phyloP scores from a whole-genome alignment of 805 yeast genomes.

The Phaffomyces antillensis region DNA sequence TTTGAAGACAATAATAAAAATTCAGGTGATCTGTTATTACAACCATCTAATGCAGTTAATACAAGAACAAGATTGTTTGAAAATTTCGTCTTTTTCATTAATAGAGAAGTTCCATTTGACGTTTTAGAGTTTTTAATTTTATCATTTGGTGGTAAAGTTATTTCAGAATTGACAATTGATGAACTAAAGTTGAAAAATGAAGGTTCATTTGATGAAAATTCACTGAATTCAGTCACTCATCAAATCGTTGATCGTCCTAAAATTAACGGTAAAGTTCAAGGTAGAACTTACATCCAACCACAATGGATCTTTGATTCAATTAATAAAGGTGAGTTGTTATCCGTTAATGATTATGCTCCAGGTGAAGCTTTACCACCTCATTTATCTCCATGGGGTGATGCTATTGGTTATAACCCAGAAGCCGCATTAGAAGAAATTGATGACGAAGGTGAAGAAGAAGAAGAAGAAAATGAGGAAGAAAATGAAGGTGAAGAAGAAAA shows the following conservation, averaged over 20 bases:
- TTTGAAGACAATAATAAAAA: constrained; percentile 60
- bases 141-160: constrained; percentile 78
- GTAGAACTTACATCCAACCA: constrained; percentile 92
- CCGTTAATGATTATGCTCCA: constrained; percentile 81
- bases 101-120: constrained; percentile 94
- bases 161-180: constrained; percentile 84
- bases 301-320: constrained; percentile 96
- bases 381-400: constrained; percentile 98
- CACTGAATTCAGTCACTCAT: constrained; percentile 73
- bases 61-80: constrained; percentile 62
- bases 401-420: constrained; percentile 82
- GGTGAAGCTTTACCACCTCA: constrained; percentile 97
- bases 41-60: constrained; percentile 57
- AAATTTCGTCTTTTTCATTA: constrained; percentile 74
- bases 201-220: constrained; percentile 34
- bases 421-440: constrained; percentile 36
- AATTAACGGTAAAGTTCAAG: constrained; percentile 67
- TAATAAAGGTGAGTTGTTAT: constrained; percentile 66
- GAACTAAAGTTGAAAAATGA: constrained; percentile 41
- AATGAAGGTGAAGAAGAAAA: constrained; percentile 36
- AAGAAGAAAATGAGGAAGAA: constrained; percentile 38
- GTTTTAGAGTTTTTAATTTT: constrained; percentile 80
- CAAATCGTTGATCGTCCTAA: constrained; percentile 93
- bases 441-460: constrained; percentile 43
- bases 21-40: constrained; percentile 61